Evolutionary conservation across 148 eudicot genomes (phyloP).

Genomic region (Bassia scoparia): DNA sequence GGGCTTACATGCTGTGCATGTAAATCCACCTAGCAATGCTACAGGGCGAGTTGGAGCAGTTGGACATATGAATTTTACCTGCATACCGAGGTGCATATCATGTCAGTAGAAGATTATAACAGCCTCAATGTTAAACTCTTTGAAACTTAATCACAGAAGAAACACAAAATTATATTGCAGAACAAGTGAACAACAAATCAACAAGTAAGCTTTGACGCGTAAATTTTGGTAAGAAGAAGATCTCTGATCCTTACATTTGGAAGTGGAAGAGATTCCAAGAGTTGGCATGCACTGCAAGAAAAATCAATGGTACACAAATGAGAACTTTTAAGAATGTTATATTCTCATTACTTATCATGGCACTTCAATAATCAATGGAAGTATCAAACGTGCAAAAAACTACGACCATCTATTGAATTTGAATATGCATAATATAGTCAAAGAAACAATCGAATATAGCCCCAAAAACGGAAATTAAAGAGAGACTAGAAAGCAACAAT

Average conservation of each 20-base stretch:
- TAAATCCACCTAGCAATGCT: conserved; percentile 79
- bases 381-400: neutral
- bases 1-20: conserved; percentile 88
- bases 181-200: neutral
- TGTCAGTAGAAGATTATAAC: neutral
- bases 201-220: neutral
- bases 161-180: neutral
- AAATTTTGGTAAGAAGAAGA: neutral
- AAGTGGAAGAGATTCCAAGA: conserved; percentile 81
- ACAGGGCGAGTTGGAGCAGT: conserved; percentile 99
- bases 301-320: conserved; percentile 9
- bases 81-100: conserved; percentile 23
- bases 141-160: neutral
- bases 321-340: neutral
- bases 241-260: conserved; percentile 92
- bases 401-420: neutral
- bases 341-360: neutral
- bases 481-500: neutral
- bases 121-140: neutral
- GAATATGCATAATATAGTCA: neutral
- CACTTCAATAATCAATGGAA: neutral
- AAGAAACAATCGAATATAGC: neutral
- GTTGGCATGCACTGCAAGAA: conserved; percentile 77
- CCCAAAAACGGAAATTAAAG: neutral
- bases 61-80: conserved; percentile 98